Evolutionary conservation across 148 eudicot species (phyloP).

Genomic region (Oxyria digyna): DNA sequence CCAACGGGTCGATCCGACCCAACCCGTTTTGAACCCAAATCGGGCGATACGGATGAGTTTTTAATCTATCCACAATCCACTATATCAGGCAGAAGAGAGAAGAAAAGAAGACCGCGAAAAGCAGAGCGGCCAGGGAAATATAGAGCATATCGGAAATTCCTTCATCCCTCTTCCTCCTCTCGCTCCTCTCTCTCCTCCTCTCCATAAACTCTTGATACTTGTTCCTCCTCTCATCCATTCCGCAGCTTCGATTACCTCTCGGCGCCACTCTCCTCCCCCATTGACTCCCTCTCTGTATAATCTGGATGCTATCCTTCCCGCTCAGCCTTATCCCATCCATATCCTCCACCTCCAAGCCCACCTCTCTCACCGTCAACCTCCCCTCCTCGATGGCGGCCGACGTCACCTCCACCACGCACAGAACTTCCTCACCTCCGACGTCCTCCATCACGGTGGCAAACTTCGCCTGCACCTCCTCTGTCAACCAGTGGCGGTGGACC

Average conservation of each 20-base stretch:
- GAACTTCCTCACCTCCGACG: slow-evolving; percentile 19
- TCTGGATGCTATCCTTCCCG: slow-evolving; percentile 64
- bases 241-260: background rate
- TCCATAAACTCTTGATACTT: slow-evolving; percentile 6
- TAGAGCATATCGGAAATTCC: background rate
- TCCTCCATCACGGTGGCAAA: slow-evolving; percentile 25
- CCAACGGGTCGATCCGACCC: too few species aligned
- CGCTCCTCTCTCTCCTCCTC: slow-evolving; percentile 7
- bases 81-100: background rate
- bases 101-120: background rate
- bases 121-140: background rate
- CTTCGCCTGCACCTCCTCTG: slow-evolving; percentile 52
- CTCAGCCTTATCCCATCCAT: slow-evolving; percentile 41
- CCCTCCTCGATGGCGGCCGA: slow-evolving; percentile 35
- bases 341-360: slow-evolving; percentile 59
- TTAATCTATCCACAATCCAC: too few species aligned
- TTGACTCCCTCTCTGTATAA: slow-evolving; percentile 26
- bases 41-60: too few species aligned
- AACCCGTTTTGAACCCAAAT: too few species aligned
- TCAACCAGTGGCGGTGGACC: slow-evolving; percentile 67
- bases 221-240: background rate
- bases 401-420: slow-evolving; percentile 45
- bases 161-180: slow-evolving; percentile 7
- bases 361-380: slow-evolving; percentile 54
- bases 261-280: slow-evolving; percentile 30